phyloP scores from a whole-genome alignment of 2,329 filamentous ascomycete genomes.

The Cladophialophora carrionii region DNA sequence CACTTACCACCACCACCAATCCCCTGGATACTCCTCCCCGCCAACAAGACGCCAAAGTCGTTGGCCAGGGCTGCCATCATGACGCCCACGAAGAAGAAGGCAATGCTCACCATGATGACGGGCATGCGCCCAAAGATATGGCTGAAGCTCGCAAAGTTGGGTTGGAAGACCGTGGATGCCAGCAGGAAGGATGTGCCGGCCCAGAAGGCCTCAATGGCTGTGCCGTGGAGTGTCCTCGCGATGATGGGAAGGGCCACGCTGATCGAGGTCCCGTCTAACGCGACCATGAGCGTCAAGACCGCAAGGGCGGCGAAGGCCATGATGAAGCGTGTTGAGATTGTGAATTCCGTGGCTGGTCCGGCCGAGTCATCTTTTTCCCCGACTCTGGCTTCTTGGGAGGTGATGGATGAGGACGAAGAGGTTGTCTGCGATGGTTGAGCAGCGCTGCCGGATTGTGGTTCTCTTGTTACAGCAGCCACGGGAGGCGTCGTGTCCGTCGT shows the following conservation, averaged over 20 bases:
- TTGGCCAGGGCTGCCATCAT: constrained; percentile 49
- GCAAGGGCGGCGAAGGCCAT: constrained; percentile 58
- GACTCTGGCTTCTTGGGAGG: constrained; percentile 11
- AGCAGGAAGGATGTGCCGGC: constrained; percentile 71
- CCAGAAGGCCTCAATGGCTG: constrained; percentile 69
- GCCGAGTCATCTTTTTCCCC: constrained; percentile 14
- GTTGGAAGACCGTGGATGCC: constrained; percentile 63
- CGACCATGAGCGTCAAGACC: constrained; percentile 63
- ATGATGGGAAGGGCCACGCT: constrained; percentile 61
- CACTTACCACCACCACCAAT: constrained; percentile 49
- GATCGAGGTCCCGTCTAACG: constrained; percentile 67
- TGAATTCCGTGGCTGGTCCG: constrained; percentile 25
- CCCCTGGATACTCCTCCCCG: constrained; percentile 51
- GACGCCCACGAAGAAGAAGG: constrained; percentile 52
- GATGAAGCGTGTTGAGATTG: constrained; percentile 42
- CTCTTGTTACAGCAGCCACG: not conserved
- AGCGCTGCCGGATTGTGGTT: not conserved
- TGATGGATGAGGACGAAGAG: constrained; percentile 28
- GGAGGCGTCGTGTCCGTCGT: not conserved
- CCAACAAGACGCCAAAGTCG: constrained; percentile 51
- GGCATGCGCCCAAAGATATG: constrained; percentile 54
- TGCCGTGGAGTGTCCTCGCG: constrained; percentile 56
- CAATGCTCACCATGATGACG: constrained; percentile 46
- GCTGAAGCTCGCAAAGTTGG: constrained; percentile 53
- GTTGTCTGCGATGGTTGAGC: constrained; percentile 21